These are phyloP conservation scores for Tillandsia leiboldiana DNA, from an alignment of 176 grass and related monocot species.

Conservation along the genomic window DNA sequence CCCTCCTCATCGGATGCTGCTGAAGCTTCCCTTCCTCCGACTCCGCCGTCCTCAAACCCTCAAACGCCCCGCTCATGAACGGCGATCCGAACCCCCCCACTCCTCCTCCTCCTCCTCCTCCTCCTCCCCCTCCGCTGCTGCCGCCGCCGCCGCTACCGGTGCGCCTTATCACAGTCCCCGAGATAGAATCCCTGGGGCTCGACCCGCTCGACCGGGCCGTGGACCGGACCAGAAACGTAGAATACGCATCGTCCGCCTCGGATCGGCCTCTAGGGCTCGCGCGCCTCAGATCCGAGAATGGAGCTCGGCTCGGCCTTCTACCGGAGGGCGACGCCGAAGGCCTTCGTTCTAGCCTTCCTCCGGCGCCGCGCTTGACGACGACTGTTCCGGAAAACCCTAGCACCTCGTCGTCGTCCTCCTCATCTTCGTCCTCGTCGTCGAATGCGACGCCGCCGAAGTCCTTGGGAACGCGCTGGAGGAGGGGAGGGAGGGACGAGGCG, in stretches of 20 bases:
- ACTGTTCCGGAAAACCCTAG: conserved; percentile 44
- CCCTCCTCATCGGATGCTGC: conserved; percentile 53
- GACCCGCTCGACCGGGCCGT: conserved; percentile 21
- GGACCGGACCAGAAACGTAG: conserved; percentile 52
- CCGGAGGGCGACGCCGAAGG: conserved; percentile 16
- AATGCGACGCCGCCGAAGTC: conserved; percentile 86
- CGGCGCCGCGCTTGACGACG: conserved; percentile 49
- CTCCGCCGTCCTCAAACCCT: conserved; percentile 24
- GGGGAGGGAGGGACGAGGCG: conserved; percentile 82
- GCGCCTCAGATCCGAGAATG: conserved; percentile 63
- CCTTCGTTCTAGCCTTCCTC: conserved; percentile 14
- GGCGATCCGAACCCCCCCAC: conserved; percentile 71
- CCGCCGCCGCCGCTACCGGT: conserved; percentile 24
- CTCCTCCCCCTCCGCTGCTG: conserved; percentile 24
- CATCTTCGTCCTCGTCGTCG: conserved; percentile 67
- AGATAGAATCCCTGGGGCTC: conserved; percentile 33
- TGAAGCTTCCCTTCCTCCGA: conserved; percentile 36
- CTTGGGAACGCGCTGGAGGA: conserved; percentile 97
- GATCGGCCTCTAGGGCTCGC: conserved; percentile 30
- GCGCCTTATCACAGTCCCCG: conserved; percentile 30
- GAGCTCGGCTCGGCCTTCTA: conserved; percentile 29
- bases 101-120: conserved; percentile 20
- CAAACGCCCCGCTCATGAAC: conserved; percentile 45
- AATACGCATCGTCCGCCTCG: conserved; percentile 43
- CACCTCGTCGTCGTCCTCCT: conserved; percentile 28